A percentile compares a stretch with the other conserved stretches of the same genome.
These are phyloP conservation scores for Penicillium sp. DNA, from an alignment of 2,329 filamentous ascomycete genomes.

Conservation along the genomic window DNA sequence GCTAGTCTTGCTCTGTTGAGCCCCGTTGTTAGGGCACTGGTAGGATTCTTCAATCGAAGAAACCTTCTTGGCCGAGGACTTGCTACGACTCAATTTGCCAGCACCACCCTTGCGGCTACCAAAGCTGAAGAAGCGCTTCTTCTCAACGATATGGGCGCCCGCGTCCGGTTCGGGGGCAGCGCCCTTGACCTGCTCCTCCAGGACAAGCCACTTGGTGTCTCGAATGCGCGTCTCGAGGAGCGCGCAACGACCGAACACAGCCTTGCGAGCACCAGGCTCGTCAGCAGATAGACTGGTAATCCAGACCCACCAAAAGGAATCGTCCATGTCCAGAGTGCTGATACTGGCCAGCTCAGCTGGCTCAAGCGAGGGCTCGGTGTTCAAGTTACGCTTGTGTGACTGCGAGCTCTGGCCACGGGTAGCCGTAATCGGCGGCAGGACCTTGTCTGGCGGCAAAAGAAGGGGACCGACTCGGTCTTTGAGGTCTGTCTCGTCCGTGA, in stretches of 20 bases:
- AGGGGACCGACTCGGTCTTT: constrained; percentile 64
- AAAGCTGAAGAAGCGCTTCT: constrained; percentile 91
- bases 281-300: constrained; percentile 94
- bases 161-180: constrained; percentile 82
- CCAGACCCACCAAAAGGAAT: constrained; percentile 99
- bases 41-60: constrained; percentile 56
- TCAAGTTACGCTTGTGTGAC: constrained; percentile 75
- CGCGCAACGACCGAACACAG: constrained; percentile 90
- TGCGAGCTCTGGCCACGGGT: constrained; percentile 80
- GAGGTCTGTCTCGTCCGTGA: constrained; percentile 74
- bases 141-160: constrained; percentile 89
- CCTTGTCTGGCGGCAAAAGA: constrained; percentile 87
- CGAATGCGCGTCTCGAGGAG: constrained; percentile 85
- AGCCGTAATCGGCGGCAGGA: constrained; percentile 78
- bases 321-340: constrained; percentile 80
- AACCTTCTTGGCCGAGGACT: constrained; percentile 68
- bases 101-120: constrained; percentile 69
- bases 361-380: constrained; percentile 70
- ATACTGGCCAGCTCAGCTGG: constrained; percentile 96
- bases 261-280: constrained; percentile 81
- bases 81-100: constrained; percentile 66
- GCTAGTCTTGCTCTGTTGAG: constrained; percentile 73
- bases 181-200: constrained; percentile 95
- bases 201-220: constrained; percentile 84
- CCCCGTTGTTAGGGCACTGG: constrained; percentile 53